phyloP scores from a whole-genome alignment of 345 rosid species.

The Brassica cretica region DNA sequence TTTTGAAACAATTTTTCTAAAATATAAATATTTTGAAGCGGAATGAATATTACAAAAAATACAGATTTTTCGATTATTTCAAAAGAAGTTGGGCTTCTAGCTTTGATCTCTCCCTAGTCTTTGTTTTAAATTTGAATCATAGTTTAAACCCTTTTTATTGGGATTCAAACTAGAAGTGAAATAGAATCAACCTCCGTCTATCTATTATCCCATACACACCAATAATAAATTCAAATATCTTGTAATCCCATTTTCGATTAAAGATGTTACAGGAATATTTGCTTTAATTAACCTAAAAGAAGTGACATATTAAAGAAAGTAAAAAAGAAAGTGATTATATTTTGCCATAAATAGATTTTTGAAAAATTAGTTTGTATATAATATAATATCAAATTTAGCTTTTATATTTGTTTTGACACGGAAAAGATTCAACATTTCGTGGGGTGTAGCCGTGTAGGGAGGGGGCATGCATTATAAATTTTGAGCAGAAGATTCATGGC shows the following conservation, averaged over 20 bases:
- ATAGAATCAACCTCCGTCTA: too few relatives aligned
- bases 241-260: neutral
- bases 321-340: conserved; percentile 24
- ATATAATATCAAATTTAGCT: conserved; percentile 33
- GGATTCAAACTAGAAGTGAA: too few relatives aligned
- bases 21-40: too few relatives aligned
- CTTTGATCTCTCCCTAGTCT: too few relatives aligned
- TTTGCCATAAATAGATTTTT: conserved; percentile 32
- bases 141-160: too few relatives aligned
- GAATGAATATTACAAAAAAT: too few relatives aligned
- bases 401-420: conserved; percentile 39
- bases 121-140: too few relatives aligned
- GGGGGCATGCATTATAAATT: neutral
- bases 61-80: too few relatives aligned
- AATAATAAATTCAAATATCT: neutral
- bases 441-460: conserved; percentile 1
- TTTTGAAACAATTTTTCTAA: too few relatives aligned
- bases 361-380: conserved; percentile 22
- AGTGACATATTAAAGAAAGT: conserved; percentile 13
- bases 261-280: neutral
- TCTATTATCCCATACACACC: too few relatives aligned
- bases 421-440: conserved; percentile 39
- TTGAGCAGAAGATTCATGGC: conserved; percentile 27
- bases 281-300: conserved; percentile 15
- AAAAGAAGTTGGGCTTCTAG: too few relatives aligned